A percentile compares a stretch with the other conserved stretches of the same genome.
These are phyloP conservation scores for Colletotrichum australisinense DNA, from an alignment of 2,329 filamentous ascomycete species.

Conservation along the genomic window DNA sequence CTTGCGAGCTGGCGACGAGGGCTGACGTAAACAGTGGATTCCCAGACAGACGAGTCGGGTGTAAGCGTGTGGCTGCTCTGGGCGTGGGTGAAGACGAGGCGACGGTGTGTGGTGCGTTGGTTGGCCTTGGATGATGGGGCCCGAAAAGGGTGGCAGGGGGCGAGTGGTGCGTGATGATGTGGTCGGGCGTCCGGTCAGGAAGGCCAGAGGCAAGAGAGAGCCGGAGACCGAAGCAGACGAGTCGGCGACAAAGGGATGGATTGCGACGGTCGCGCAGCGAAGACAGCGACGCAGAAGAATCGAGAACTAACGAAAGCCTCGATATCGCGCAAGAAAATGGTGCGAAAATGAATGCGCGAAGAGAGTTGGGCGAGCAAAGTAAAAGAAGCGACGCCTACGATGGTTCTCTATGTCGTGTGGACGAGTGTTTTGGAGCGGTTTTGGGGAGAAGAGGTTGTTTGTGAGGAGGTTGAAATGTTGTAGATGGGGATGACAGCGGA, in stretches of 20 bases:
- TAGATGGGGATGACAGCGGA: slow-evolving; percentile 31
- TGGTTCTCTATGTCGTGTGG: slow-evolving; percentile 38
- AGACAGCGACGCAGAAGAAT: slow-evolving; percentile 37
- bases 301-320: slow-evolving; percentile 64
- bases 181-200: slow-evolving; percentile 32
- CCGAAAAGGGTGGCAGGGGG: slow-evolving; percentile 34
- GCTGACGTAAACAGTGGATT: slow-evolving; percentile 38
- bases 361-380: slow-evolving; percentile 29
- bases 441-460: slow-evolving; percentile 32
- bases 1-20: slow-evolving; percentile 2
- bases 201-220: slow-evolving; percentile 25
- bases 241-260: slow-evolving; percentile 28
- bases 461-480: slow-evolving; percentile 36
- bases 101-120: slow-evolving; percentile 17
- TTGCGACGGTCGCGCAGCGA: slow-evolving; percentile 37
- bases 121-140: slow-evolving; percentile 19
- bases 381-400: slow-evolving; percentile 31
- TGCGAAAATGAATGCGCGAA: slow-evolving; percentile 40
- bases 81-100: slow-evolving; percentile 21
- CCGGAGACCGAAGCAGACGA: slow-evolving; percentile 24
- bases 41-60: slow-evolving; percentile 16
- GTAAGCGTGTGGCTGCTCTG: slow-evolving; percentile 23
- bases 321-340: slow-evolving; percentile 42
- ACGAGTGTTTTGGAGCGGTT: slow-evolving; percentile 36
- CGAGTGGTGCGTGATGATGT: slow-evolving; percentile 35